A percentile compares a stretch with the other conserved stretches of the same genome.
Conservation (phyloP, 345 rosid species). For the Syzygium oleosum region DNA sequence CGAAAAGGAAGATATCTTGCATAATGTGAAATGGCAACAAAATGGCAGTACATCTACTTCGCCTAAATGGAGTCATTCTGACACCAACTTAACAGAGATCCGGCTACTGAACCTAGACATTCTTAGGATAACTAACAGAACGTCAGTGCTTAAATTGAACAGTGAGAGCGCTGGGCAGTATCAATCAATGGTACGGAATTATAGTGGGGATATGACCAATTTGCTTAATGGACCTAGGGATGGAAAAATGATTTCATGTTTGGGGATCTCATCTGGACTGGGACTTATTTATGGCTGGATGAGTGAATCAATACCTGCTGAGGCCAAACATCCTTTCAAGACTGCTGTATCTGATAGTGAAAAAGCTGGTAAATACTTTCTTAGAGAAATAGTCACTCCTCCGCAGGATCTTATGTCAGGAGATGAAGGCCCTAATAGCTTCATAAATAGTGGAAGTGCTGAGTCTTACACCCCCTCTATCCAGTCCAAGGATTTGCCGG, state of each 20-base stretch:
- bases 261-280: constrained; percentile 18
- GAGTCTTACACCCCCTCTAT: constrained; percentile 5
- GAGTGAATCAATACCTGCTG: constrained; percentile 31
- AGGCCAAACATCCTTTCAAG: constrained; percentile 1
- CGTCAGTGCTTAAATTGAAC: constrained; percentile 7
- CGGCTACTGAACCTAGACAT: constrained; percentile 21
- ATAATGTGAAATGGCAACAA: constrained; percentile 11
- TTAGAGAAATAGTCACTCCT: constrained; percentile 1
- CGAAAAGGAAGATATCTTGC: constrained; percentile 16
- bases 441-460: constrained; percentile 4
- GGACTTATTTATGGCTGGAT: constrained; percentile 36
- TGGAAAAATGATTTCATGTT: constrained; percentile 12
- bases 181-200: background rate
- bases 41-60: constrained; percentile 8
- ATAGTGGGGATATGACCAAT: background rate
- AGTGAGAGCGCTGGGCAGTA: background rate
- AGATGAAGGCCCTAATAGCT: constrained; percentile 11
- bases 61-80: constrained; percentile 7
- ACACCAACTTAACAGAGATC: background rate
- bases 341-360: constrained; percentile 13
- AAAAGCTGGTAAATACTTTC: constrained; percentile 8
- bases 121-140: constrained; percentile 34
- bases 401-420: constrained; percentile 11
- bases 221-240: constrained; percentile 8
- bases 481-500: constrained; percentile 19